Base-by-base conservation (phyloP, 257 asterid genomes). In the Solanum peruvianum region DNA sequence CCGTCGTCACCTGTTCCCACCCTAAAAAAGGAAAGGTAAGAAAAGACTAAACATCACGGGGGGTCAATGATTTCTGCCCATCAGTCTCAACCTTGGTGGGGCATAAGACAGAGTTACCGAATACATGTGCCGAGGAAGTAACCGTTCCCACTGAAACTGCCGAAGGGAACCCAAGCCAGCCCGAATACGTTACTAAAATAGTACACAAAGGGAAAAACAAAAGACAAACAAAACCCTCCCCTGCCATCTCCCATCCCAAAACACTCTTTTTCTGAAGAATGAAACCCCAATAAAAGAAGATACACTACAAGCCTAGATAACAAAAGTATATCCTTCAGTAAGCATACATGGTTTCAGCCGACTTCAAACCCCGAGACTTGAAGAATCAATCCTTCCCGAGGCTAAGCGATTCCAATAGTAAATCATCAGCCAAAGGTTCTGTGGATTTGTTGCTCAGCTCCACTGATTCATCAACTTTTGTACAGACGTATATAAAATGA, bases 401-500 rank as follows among this genome's bases (percentile, higher is more conserved):
- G 21, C 62, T 69, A 4, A 35, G 25, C 9, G 62, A 66, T 52
- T 29, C 35, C 89, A 85, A 69, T 39, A 47, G 86, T 35, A 88
- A 87, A 82, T 84, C 92, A 89, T 87, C 89, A n/a, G 83, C 84
- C 89, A 89, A 88, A 83, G 87, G 47, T 86, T 88, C 72, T 27
- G 85, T 83, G 71, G 88, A 88, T 49, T 75, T 87, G 84, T 52
- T 3, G 81, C 82, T 84, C 82, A 87, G 56, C 71, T 90, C 91
- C 25, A 76, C 62, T 44, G 89, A 88, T 81, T 88, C 91, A 5
- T 90, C 92, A 9, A 86, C 83, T 90, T 95, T 97, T 90, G 77
- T 93, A 89, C 99, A 97, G 42, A 93, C 92, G 31, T 97, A 97
- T 49, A 95, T 93, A 91, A 94, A 97, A 90, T 97, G 99, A 39